Base-by-base conservation (phyloP, 768 basidiomycete species). In the Psilocybe cyanescens region DNA sequence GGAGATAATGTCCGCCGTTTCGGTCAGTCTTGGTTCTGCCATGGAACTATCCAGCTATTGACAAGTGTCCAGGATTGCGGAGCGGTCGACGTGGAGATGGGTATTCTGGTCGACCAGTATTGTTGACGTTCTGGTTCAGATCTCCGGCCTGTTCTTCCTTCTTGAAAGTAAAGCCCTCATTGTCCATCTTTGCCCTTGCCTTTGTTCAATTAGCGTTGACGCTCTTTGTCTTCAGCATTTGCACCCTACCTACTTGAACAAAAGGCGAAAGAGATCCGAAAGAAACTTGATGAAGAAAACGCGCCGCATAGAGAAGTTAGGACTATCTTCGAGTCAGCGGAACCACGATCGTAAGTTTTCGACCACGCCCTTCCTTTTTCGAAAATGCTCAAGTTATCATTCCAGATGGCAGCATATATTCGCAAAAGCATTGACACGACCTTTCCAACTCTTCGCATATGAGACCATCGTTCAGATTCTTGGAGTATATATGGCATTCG, bases 41-140 rank as follows among this genome's bases (percentile, higher is more conserved):
- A 24, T 24, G 24, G 24, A 24, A 24, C 24, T 24, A 24, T 24
- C 24, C 24, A 24, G 24, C 2, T 24, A 24, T 24, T 24, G 24
- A 24, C 24, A 24, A 24, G 24, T n/a, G 37, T 50, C 8, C 56
- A 81, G 80, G 79, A 83, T 92, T 30, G 84, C 85, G 0, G 76
- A 90, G 45, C 76, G 74, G 39, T 81, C 87, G 0, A 86, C 86
- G 0, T 91, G 90, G 90, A 76, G 87, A 70, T 91, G 88, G 89
- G 88, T 90, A 31, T 92, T 91, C 70, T 89, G 88, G 84, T 82
- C 87, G 0, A 87, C 86, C 3, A 83, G 78, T 33, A 86, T 90
- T 39, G 77, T 81, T 0, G 86, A 84, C 61, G 85, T 75, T 0
- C 62, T 70, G 30, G 70, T 92, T 35, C 89, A 91, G 67, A 50